Evolutionary conservation across 495 filamentous ascomycete species (phyloP), one percentile per base, ranked within the genome.

Genomic region (Annulohypoxylon maeteangense): DNA sequence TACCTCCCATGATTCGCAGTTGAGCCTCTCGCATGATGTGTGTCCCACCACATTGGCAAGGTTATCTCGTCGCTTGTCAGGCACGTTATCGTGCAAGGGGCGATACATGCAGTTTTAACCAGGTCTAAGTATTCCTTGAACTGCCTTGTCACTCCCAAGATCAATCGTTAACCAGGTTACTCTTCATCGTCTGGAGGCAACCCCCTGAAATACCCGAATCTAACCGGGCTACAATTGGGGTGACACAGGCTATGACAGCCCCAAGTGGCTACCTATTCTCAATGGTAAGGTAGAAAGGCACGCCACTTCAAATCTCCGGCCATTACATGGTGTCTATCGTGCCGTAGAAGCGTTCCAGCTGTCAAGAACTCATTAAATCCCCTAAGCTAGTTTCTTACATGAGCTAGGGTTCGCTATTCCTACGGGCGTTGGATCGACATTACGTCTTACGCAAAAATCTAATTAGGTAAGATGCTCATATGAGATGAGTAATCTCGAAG

Each of bases 21-120:
- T 23, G 12, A 12, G 10, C 10, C 20, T 40, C 54, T 40, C 54
- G 23, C 54, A 57, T 23, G 32, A 57, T 25, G 54, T 10, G n/a
- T 7, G 54, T 14, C n/a, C 40, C 18, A 38, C 18, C 14, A 18
- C 32, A 8, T 57, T 25, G 4, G 45, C 12, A 12, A 1, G 25
- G 32, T 40, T 25, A 11, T 4, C 54, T 31, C 6, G 8, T 25
- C 32, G 2, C 54, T 20, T 40, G 10, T 23, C 12, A 14, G 23
- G 10, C 32, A 36, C 31, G 51, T 55, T 55, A 38, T 55, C 51
- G n/a, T 27, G 54, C 14, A 57, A 38, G 54, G 31, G 54, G 18
- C 32, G 10, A 42, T 22, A 16, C 32, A 22, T 38, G 32, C 32
- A 23, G 18, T 23, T 38, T 16, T 16, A 16, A 29, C 32, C 23